Percentiles rank a stretch among this genome's conserved stretches.
Evolutionary conservation across 2,329 filamentous ascomycete genomes (phyloP).

Genomic region (Penicillium sp.): DNA sequence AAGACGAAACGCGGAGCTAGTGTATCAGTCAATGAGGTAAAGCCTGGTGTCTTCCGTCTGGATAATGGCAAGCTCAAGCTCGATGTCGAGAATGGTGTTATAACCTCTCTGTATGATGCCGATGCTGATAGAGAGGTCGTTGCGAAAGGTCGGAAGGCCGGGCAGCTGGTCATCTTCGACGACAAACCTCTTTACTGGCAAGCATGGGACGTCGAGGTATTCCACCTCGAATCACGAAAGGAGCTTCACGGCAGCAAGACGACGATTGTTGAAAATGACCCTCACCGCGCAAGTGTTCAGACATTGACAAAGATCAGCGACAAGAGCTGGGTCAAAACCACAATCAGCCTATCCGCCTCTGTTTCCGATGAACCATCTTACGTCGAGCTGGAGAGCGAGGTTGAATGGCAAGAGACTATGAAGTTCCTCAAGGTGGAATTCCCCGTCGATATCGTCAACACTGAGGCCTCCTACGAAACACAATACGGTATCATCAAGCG

Average conservation of each 20-base stretch:
- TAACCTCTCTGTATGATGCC: slow-evolving; percentile 82
- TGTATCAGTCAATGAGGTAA: slow-evolving; percentile 48
- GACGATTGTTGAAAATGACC: slow-evolving; percentile 68
- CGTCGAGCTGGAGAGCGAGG: slow-evolving; percentile 78
- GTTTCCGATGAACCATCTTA: slow-evolving; percentile 66
- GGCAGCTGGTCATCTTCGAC: slow-evolving; percentile 92
- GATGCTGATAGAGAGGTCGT: slow-evolving; percentile 75
- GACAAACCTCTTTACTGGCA: slow-evolving; percentile 98
- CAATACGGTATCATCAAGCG: slow-evolving; percentile 87
- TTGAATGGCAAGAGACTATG: slow-evolving; percentile 97
- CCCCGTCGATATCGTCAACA: slow-evolving; percentile 86
- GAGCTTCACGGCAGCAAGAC: slow-evolving; percentile 71
- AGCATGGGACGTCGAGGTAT: slow-evolving; percentile 97
- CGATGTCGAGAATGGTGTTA: slow-evolving; percentile 71
- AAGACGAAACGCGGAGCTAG: slow-evolving; percentile 39
- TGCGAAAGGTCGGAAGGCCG: slow-evolving; percentile 71
- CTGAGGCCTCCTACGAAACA: slow-evolving; percentile 91
- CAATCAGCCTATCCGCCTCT: slow-evolving; percentile 74
- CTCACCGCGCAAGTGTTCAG: slow-evolving; percentile 76
- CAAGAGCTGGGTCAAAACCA: slow-evolving; percentile 81
- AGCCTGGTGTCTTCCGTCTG: slow-evolving; percentile 70
- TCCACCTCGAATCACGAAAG: slow-evolving; percentile 82
- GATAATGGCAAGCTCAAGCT: slow-evolving; percentile 77
- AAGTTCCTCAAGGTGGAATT: slow-evolving; percentile 99
- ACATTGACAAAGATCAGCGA: slow-evolving; percentile 88